These are phyloP conservation scores for Epithele typhae DNA, from an alignment of 768 basidiomycete genomes.

Conservation along the genomic window DNA sequence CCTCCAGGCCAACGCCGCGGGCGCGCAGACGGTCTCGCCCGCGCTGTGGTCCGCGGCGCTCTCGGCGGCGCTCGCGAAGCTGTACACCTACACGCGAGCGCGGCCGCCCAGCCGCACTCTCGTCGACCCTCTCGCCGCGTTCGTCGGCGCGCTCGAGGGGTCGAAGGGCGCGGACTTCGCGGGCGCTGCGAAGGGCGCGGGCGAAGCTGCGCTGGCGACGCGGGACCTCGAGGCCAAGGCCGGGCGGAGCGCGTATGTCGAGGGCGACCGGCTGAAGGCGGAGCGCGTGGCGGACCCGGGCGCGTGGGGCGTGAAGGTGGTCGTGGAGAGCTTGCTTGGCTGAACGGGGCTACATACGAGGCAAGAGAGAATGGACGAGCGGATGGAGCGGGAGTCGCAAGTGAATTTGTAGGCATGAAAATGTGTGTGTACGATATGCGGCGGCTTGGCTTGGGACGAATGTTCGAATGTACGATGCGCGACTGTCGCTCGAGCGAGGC, in stretches of 20 bases:
- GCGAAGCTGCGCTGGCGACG: conserved; percentile 68
- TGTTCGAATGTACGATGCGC: too few relatives aligned
- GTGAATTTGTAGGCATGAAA: too few relatives aligned
- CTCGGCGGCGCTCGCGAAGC: conserved; percentile 47
- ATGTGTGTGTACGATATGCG: too few relatives aligned
- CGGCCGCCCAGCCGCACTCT: conserved; percentile 88
- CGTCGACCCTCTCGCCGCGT: conserved; percentile 85
- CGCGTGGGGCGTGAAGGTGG: conserved; percentile 83
- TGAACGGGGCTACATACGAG: conserved; percentile 1
- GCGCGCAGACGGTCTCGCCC: conserved; percentile 36
- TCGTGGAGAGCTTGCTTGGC: conserved; percentile 51
- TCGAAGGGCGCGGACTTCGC: conserved; percentile 33
- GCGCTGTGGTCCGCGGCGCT: conserved; percentile 62
- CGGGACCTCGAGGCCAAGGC: conserved; percentile 77
- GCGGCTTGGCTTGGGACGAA: too few relatives aligned
- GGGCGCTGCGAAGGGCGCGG: conserved; percentile 55
- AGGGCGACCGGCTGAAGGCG: conserved; percentile 55
- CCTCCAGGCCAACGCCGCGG: conserved; percentile 39
- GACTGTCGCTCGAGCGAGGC: too few relatives aligned
- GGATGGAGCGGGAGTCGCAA: too few relatives aligned
- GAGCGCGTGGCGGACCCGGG: conserved; percentile 80
- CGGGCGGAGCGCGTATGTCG: conserved; percentile 86
- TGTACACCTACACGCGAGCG: conserved; percentile 85
- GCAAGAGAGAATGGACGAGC: too few relatives aligned
- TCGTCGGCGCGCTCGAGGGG: conserved; percentile 47